Base-by-base conservation (phyloP, 1,284 basidiomycete genomes). In the Sanguinoderma infundibulare region DNA sequence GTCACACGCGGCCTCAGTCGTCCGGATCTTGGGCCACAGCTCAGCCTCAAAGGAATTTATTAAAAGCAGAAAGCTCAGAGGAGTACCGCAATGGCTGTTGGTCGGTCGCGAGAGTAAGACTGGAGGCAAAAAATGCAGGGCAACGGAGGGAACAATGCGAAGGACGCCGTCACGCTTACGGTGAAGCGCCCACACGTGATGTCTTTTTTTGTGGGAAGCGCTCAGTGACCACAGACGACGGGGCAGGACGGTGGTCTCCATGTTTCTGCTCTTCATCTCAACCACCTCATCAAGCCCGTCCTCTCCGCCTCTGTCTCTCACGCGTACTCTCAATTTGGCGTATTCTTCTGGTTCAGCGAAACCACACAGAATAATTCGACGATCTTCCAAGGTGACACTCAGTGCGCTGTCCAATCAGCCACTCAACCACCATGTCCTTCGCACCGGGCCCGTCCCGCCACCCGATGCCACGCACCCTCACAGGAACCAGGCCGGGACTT, bases 401-500 rank as follows among this genome's bases (percentile, higher is more conserved):
- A n/a, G n/a, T n/a, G n/a, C 46, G 30, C 15, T 47, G 28, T 15
- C 14, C 28, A 7, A 8, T 2, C n/a, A 20, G 24, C 22, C 42
- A 20, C 49, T 12, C 38, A 52, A 34, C 30, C 26, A 44, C 28
- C 61, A 66, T 66, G 65, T 66, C 65, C 35, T 66, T 66, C 53
- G 49, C 38, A 2, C 52, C 65, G 24, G 63, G 65, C 15, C 52
- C 63, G 28, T 67, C 62, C 40, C 62, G 61, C 30, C 24, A 53
- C 20, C 47, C 59, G 8, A 53, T 46, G 22, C 59, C 60, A 28
- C 65, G 61, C 34, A 66, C 30, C 3, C 60, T 74, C 14, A 62
- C 62, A 3, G 77, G 77, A 8, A 62, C 78, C 14, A 71, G 70
- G 12, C 86, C 87, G 24, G 90, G 89, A 17, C 63, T 82, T 5